Percentiles rank a stretch among this genome's conserved stretches.
Conservation (phyloP, 306 rosid species). For the Quercus mongolica region DNA sequence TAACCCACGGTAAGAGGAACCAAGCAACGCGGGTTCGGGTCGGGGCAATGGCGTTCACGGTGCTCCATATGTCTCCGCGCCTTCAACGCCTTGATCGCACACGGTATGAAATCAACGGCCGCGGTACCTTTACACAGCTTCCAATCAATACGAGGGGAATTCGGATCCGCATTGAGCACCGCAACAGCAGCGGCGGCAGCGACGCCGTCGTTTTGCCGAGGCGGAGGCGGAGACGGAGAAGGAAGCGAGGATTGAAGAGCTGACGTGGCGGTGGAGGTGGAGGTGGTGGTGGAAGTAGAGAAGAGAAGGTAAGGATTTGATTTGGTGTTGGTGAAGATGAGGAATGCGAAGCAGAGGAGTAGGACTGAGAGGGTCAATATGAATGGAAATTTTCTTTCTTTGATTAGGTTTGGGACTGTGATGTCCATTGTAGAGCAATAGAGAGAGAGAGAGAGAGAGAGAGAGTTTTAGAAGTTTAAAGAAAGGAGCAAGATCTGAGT, state of each 20-base stretch:
- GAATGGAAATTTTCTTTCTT: slow-evolving; percentile 60
- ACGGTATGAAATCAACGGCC: slow-evolving; percentile 70
- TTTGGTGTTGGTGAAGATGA: slow-evolving; percentile 47
- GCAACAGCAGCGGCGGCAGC: neutral
- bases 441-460: neutral
- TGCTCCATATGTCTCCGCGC: slow-evolving; percentile 91
- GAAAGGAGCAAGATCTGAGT: too few species aligned
- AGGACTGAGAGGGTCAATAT: slow-evolving; percentile 44
- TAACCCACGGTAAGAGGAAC: slow-evolving; percentile 69
- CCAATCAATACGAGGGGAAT: slow-evolving; percentile 35
- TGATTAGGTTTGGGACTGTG: slow-evolving; percentile 34
- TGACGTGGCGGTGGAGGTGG: neutral
- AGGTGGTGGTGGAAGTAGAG: slow-evolving; percentile 6
- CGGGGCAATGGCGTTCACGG: slow-evolving; percentile 88
- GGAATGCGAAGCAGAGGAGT: slow-evolving; percentile 42
- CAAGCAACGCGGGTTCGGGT: slow-evolving; percentile 49
- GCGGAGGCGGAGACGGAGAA: neutral
- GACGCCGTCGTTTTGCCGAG: neutral
- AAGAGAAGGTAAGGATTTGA: slow-evolving; percentile 34
- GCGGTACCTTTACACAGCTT: slow-evolving; percentile 49
- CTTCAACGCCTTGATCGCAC: slow-evolving; percentile 73
- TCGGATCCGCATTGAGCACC: neutral
- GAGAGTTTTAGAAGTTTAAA: too few species aligned
- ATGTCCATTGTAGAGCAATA: slow-evolving; percentile 37
- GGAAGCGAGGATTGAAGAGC: slow-evolving; percentile 19